Base-by-base conservation (phyloP, 805 yeast species). In the Saccharomyces jurei region DNA sequence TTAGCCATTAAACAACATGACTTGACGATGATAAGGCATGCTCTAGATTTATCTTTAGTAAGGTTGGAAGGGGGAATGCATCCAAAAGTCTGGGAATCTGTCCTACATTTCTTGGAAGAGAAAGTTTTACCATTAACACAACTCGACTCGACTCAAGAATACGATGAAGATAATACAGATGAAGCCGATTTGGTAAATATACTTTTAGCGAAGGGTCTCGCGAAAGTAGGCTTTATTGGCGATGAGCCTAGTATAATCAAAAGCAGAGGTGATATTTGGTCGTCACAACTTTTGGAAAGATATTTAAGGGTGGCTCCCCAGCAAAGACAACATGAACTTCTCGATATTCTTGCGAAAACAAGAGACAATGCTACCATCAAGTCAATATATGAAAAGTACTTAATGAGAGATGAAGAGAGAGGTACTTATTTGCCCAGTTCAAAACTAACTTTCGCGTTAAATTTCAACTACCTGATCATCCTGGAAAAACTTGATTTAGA, bases 1-100 rank as follows among this genome's bases (percentile, higher is more conserved):
- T 81, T 76, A 67, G 81, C 81, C 57, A 65, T 41, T 69, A 69
- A 57, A 55, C 77, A 41, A 56, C 70, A 21, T 68, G 70, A 52
- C 69, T 68, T 63, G 69, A 66, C 9, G 69, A 68, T 52, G 48
- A 64, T 58, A 53, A 57, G 52, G 54, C 52, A 25, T 71, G 77
- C 41, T 50, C 68, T 53, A 54, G 67, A 58, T 60, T 62, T 54
- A 17, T 54, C 62, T 3, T 51, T 69, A 25, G 52, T 54, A 26
- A 48, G 27, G 27, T 25, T 62, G 8, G 29, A 54, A 2, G 47
- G 55, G 6, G 51, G 53, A 36, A 41, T 51, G 2, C 72, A 66
- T 50, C 52, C 55, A 6, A 58, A 57, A n/a, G 13, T 64, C 5
- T 69, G 72, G 72, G 58, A 58, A 21, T 22, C 56, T 6, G 53